Evolutionary conservation across 345 rosid species (phyloP), one percentile per base, ranked within the genome.

Genomic region (Euphorbia pulcherrima): DNA sequence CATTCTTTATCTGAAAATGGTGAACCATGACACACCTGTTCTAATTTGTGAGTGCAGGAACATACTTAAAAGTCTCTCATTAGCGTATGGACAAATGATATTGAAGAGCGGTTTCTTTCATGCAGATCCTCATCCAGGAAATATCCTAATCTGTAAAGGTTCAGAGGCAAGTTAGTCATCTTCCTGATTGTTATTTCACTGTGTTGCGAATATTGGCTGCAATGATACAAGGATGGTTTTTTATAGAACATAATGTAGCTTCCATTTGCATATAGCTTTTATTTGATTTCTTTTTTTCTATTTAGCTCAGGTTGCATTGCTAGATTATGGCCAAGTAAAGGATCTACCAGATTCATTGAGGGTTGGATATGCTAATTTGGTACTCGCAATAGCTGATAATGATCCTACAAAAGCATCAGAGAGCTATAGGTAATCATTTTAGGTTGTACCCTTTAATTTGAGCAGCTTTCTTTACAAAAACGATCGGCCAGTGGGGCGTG

Each of bases 51-150:
- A 52, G 48, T 80, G 74, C 88, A 90, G 92, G 86, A 90, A 83
- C 70, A 90, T 93, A 81, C 90, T 93, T 20, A 75, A 82, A 72
- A 90, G 90, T 78, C 76, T 93, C 80, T 87, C 96, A 46, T 77
- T 69, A 65, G 96, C 97, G 8, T 93, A 93, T 73, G 96, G 98
- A 60, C 94, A 93, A 79, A 93, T 93, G 97, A 90, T 93, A 75
- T 81, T 93, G 80, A 90, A 87, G 85, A 90, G 96, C 64, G 98
- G 97, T 69, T 89, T 83, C 85, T 90, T 90, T 83, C 98, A 90
- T 64, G 97, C 97, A 26, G 98, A 93, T 85, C 96, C 97, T 26
- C 97, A 93, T 81, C 98, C 97, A 0, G 98, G 98, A 72, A 93
- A 93, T 80, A 90, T 93, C 70, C 76, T 90, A 80, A 93, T 90